Evolutionary conservation across 768 basidiomycete genomes (phyloP), one percentile per base, ranked within the genome.

Genomic region (Ramaria sp.): DNA sequence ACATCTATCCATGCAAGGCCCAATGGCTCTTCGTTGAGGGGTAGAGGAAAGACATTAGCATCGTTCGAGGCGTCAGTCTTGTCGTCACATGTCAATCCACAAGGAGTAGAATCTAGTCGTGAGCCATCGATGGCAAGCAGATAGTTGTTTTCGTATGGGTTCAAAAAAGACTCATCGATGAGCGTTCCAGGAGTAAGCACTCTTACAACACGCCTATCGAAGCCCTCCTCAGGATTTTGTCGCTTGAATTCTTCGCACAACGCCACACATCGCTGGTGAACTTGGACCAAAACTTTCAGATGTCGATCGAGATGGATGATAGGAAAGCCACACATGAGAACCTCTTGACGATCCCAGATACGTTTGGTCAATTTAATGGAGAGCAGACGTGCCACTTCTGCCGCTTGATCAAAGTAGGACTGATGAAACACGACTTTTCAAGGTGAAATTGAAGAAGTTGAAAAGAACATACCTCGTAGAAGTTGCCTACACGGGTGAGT

Each of bases 361-460:
- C 84, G 79, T 58, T 81, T 79, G 2, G 91, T 85, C 22, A 93
- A 73, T 63, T 91, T 94, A 70, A 95, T 92, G 62, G 81, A 82
- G 11, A 96, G 77, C 15, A 93, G 71, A 31, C 74, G 75, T 4
- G 91, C 76, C 6, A 97, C 82, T 59, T 88, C 83, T 13, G 73
- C 70, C 7, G 93, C 92, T 76, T 94, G 94, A 41, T 89, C 86
- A 63, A 95, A 97, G 68, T 96, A 96, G 0, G 94, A 94, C 93
- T 97, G 39, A 9, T 22, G 12, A 30, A 47, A 24, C 22, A 52
- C 9, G 38, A 59, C 51, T 64, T 61, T 34, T 45, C 53, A 51
- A 55, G 48, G 46, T 42, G 47, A 13, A 51, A 33, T 20, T 6
- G 4, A 45, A 54, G 22, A 13, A 22, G 56, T 13, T 19, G 34